Percentiles rank a stretch among this genome's conserved stretches.
phyloP scores from a whole-genome alignment of 225 moss, liverwort and hornwort species.

The Bryoerythrophyllum caledonicum region DNA sequence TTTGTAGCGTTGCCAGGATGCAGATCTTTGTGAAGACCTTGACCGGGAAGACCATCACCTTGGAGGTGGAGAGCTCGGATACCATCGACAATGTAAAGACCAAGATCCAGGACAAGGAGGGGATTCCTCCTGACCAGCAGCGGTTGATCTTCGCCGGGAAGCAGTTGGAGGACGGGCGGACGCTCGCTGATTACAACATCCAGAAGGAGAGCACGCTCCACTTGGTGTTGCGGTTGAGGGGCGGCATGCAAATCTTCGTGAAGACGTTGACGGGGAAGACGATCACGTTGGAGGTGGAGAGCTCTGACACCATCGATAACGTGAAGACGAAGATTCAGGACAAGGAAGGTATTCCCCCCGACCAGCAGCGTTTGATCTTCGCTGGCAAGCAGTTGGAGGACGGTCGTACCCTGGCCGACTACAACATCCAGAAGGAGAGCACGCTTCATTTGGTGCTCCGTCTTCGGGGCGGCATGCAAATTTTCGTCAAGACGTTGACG shows the following conservation, averaged over 20 bases:
- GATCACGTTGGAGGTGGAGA: constrained; percentile 24
- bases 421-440: constrained; percentile 35
- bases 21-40: constrained; percentile 33
- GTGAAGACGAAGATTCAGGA: constrained; percentile 40
- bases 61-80: constrained; percentile 29
- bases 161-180: constrained; percentile 20
- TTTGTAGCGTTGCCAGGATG: neutral
- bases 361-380: constrained; percentile 34
- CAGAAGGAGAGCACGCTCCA: constrained; percentile 27
- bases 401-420: constrained; percentile 15
- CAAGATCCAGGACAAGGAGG: constrained; percentile 29
- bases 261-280: constrained; percentile 37
- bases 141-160: constrained; percentile 23
- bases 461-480: constrained; percentile 8
- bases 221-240: constrained; percentile 11
- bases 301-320: constrained; percentile 34
- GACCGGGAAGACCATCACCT: constrained; percentile 25
- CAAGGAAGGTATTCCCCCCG: constrained; percentile 35
- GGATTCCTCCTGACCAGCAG: constrained; percentile 24
- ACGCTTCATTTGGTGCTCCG: constrained; percentile 8
- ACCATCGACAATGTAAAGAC: constrained; percentile 27
- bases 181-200: constrained; percentile 22
- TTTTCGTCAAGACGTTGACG: constrained; percentile 14
- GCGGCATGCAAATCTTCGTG: constrained; percentile 37
- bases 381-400: constrained; percentile 20